phyloP scores from a whole-genome alignment of 148 eudicot genomes.

The Rhododendron henanense region DNA sequence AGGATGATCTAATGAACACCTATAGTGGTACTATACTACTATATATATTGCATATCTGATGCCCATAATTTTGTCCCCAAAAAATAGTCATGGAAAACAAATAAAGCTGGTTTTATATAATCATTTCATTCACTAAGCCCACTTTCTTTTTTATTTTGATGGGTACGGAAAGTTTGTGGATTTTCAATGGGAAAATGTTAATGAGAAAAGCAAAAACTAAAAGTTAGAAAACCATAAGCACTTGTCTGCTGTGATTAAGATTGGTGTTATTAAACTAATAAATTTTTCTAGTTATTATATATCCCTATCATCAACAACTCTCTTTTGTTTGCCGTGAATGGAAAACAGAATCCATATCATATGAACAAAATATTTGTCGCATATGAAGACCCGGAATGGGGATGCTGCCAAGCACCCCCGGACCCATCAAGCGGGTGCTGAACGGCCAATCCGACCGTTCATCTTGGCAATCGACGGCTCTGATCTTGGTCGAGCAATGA shows the following conservation, averaged over 20 bases:
- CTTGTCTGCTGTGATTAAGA: slow-evolving; percentile 21
- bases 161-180: not conserved
- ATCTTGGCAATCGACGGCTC: no score
- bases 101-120: slow-evolving; percentile 1
- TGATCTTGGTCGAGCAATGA: rapidly evolving
- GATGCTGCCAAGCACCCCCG: no score
- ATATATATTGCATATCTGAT: not conserved
- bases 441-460: rapidly evolving
- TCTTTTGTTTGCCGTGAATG: not conserved
- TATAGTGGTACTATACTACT: not conserved
- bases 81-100: not conserved
- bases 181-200: not conserved
- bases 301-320: not conserved
- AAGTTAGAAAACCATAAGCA: slow-evolving; percentile 1
- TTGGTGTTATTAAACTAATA: not conserved
- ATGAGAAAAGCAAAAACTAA: not conserved
- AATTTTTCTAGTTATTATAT: not conserved
- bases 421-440: no score
- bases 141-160: not conserved
- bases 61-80: not conserved
- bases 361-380: not conserved
- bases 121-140: slow-evolving; percentile 16
- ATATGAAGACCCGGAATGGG: not conserved
- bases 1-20: not conserved
- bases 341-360: not conserved